A percentile compares a stretch with the other conserved stretches of the same genome.
phyloP scores from a whole-genome alignment of 352 stramenopile genomes.

The Peronospora belbahrii region DNA sequence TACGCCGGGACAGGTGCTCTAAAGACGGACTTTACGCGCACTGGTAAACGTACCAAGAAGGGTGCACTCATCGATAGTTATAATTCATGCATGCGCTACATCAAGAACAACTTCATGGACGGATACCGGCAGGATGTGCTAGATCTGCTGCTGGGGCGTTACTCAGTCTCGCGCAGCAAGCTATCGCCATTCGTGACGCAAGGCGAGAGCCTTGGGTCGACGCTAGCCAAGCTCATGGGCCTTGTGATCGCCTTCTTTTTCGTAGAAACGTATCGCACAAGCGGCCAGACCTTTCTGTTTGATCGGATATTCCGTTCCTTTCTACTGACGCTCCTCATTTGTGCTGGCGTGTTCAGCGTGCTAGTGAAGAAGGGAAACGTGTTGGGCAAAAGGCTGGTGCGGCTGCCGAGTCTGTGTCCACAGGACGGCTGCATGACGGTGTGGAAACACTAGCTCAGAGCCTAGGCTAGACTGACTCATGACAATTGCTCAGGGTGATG shows the following conservation, averaged over 20 bases:
- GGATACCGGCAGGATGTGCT: slow-evolving; percentile 90
- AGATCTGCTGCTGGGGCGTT: slow-evolving; percentile 84
- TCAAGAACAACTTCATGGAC: slow-evolving; percentile 96
- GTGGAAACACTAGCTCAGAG: slow-evolving; percentile 45
- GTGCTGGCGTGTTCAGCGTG: slow-evolving; percentile 35
- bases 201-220: slow-evolving; percentile 48
- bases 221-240: slow-evolving; percentile 42
- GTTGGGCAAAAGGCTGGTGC: slow-evolving; percentile 59
- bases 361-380: slow-evolving; percentile 74
- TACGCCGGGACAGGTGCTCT: slow-evolving; percentile 92
- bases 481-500: too few species aligned
- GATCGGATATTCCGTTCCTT: slow-evolving; percentile 51
- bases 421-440: slow-evolving; percentile 72
- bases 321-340: slow-evolving; percentile 44
- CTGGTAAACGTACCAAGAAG: slow-evolving; percentile 88
- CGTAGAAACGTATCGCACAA: slow-evolving; percentile 43
- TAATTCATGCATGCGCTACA: slow-evolving; percentile 92
- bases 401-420: slow-evolving; percentile 48
- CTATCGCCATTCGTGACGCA: slow-evolving; percentile 39
- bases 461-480: not conserved
- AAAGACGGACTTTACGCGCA: slow-evolving; percentile 95
- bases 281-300: slow-evolving; percentile 38
- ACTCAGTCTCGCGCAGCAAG: slow-evolving; percentile 41
- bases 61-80: slow-evolving; percentile 91
- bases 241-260: slow-evolving; percentile 51